Percentiles rank a stretch among this genome's conserved stretches.
phyloP scores from a whole-genome alignment of 306 rosid genomes.

The Prinsepia uniflora region DNA sequence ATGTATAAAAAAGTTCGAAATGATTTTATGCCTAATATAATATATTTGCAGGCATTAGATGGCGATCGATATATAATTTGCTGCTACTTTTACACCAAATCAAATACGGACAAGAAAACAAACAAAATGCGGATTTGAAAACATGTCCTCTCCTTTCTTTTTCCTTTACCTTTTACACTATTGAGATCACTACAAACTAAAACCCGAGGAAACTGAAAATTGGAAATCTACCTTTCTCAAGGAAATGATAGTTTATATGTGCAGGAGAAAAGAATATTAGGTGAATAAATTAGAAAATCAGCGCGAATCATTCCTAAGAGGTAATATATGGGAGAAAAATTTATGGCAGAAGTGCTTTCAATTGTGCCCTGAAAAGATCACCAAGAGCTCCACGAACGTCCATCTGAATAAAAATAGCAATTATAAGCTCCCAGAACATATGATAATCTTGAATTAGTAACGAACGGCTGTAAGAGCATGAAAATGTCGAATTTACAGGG shows the following conservation, averaged over 20 bases:
- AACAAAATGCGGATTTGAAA: neutral
- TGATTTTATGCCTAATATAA: neutral
- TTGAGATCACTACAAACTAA: conserved; percentile 10
- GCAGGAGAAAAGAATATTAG: neutral
- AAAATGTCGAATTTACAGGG: neutral
- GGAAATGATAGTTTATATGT: conserved; percentile 9
- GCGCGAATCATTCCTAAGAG: conserved; percentile 9
- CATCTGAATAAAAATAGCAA: conserved; percentile 59
- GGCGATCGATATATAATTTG: neutral
- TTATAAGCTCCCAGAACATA: conserved; percentile 5
- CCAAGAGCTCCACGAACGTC: conserved; percentile 95
- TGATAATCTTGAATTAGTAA: neutral
- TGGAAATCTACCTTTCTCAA: conserved; percentile 2
- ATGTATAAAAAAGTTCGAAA: no score
- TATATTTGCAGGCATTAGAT: no score
- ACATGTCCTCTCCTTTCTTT: neutral
- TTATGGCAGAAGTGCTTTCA: conserved; percentile 86
- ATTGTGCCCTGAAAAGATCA: conserved; percentile 80
- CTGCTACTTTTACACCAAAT: conserved; percentile 2
- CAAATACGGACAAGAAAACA: conserved; percentile 11
- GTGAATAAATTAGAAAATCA: neutral
- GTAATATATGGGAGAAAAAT: neutral
- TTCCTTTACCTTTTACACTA: neutral
- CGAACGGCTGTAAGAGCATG: neutral
- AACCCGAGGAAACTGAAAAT: neutral